Evolutionary conservation across 768 basidiomycete genomes (phyloP).

Genomic region (Boletus bicolor): DNA sequence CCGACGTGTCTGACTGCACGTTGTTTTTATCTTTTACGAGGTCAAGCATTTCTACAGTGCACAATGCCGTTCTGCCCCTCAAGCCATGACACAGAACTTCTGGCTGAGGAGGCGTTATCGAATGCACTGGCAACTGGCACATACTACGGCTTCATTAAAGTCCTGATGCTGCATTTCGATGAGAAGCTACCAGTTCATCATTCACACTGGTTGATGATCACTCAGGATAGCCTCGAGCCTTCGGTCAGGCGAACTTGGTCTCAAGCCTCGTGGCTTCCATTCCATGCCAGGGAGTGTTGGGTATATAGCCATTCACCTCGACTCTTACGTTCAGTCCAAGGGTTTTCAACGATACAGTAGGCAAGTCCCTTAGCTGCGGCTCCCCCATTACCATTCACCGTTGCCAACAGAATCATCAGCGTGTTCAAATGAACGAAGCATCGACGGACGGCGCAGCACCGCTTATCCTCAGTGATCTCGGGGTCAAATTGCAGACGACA

Average conservation of each 20-base stretch:
- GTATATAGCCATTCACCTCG: conserved; percentile 2
- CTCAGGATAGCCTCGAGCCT: conserved; percentile 1
- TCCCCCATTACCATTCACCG: neutral
- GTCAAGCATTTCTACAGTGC: too few species aligned
- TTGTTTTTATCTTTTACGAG: neutral
- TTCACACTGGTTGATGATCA: neutral
- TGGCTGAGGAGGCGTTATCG: neutral
- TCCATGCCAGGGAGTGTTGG: neutral
- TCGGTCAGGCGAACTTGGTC: neutral
- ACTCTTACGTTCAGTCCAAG: neutral
- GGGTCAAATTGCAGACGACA: conserved; percentile 7
- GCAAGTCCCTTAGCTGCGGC: neutral
- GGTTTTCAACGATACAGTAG: neutral
- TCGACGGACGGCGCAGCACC: neutral
- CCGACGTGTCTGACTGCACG: neutral
- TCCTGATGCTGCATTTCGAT: neutral
- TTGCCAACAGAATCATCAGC: neutral
- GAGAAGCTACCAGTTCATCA: neutral
- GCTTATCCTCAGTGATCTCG: neutral
- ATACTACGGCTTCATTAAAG: neutral
- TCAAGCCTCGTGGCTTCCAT: conserved; percentile 9
- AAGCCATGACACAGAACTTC: neutral
- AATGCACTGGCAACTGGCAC: neutral
- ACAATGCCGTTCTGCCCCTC: neutral
- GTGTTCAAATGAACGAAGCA: conserved; percentile 2